Conservation (phyloP, 192 early-diverging fungal species). For the Backusella tuberculispora region DNA sequence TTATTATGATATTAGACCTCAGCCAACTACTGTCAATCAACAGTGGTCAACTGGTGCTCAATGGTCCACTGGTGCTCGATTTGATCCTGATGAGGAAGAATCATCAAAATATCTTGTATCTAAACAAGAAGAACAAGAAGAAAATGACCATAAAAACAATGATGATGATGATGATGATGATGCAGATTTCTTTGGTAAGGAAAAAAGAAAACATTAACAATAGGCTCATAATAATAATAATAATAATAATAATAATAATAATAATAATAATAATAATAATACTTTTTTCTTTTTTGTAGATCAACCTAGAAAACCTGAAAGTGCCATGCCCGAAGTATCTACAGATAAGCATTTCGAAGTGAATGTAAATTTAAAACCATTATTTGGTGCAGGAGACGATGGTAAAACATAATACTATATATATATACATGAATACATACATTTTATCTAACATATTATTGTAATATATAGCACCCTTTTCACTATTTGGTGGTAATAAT, state of each 20-base stretch:
- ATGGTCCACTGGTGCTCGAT: conserved; percentile 45
- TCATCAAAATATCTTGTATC: conserved; percentile 16
- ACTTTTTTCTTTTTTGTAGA: too few relatives aligned
- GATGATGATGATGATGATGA: conserved; percentile 8
- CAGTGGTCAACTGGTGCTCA: conserved; percentile 6
- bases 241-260: too few relatives aligned
- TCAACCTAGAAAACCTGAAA: conserved; percentile 12
- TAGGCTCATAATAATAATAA: too few relatives aligned
- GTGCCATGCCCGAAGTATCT: conserved; percentile 39
- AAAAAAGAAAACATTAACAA: too few relatives aligned
- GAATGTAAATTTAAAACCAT: conserved; percentile 44
- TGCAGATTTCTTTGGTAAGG: conserved; percentile 6
- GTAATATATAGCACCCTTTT: conserved; percentile 41
- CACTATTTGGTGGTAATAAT: conserved; percentile 49
- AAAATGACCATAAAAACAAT: neutral
- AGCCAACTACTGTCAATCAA: neutral
- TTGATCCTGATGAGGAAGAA: conserved; percentile 54
- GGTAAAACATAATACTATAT: conserved; percentile 15
- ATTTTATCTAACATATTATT: neutral
- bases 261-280: too few relatives aligned
- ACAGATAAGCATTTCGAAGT: conserved; percentile 44
- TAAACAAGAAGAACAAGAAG: conserved; percentile 4
- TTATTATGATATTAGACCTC: neutral
- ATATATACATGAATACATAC: neutral
- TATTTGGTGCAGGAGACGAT: conserved; percentile 37